Evolutionary conservation across 1,284 basidiomycete genomes (phyloP).

Genomic region (Malassezia restricta): DNA sequence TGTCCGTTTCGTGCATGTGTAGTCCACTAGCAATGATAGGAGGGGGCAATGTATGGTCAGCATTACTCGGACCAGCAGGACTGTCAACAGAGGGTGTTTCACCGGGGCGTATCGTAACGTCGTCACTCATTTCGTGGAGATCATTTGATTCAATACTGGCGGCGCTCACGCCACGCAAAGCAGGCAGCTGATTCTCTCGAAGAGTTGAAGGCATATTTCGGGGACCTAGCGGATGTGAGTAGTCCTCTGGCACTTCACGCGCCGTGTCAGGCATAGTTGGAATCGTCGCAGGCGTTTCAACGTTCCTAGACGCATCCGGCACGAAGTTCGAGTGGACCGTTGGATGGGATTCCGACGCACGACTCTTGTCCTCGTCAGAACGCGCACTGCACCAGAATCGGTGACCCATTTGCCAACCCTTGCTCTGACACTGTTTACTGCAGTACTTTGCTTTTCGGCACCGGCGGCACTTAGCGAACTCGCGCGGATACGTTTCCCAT

Average conservation of each 20-base stretch:
- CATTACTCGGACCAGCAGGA: conserved; percentile 19
- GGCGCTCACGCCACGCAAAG: conserved; percentile 26
- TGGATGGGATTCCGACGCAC: background rate
- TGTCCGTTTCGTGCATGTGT: conserved; percentile 7
- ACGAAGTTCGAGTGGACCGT: background rate
- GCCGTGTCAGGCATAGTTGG: background rate
- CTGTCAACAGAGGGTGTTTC: conserved; percentile 20
- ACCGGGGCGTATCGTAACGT: conserved; percentile 24
- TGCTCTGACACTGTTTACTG: conserved; percentile 91
- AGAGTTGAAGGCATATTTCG: conserved; percentile 22
- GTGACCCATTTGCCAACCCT: conserved; percentile 92
- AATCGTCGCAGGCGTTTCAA: background rate
- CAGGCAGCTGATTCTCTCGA: conserved; percentile 18
- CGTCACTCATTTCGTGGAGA: conserved; percentile 29
- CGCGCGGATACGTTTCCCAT: conserved; percentile 84
- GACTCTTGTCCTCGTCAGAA: conserved; percentile 28
- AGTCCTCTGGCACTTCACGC: background rate
- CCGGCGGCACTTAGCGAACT: conserved; percentile 91
- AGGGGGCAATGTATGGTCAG: conserved; percentile 21
- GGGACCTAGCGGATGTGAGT: conserved; percentile 17
- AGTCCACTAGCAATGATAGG: conserved; percentile 30
- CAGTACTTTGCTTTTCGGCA: conserved; percentile 98
- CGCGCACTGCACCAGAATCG: conserved; percentile 53
- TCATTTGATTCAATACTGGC: conserved; percentile 30
- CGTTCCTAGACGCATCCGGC: background rate